Conservation (phyloP, 257 asterid genomes). For the Cynanchum wilfordii region DNA sequence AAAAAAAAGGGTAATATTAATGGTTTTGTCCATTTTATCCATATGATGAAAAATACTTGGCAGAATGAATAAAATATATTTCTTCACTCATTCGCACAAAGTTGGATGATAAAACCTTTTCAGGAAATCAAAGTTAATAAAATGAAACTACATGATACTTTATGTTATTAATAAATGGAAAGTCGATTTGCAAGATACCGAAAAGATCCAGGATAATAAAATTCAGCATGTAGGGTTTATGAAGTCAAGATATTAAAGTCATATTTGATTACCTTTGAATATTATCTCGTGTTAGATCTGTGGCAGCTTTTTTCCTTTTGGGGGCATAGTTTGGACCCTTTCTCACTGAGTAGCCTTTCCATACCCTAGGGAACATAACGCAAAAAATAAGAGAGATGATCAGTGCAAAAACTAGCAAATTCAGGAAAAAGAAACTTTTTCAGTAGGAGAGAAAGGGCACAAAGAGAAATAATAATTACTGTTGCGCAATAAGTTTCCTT, state of each 20-base stretch:
- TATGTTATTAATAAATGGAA: background rate
- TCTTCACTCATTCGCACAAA: background rate
- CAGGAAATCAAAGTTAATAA: background rate
- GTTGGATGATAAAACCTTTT: background rate
- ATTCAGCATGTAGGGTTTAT: background rate
- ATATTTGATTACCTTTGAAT: constrained; percentile 52
- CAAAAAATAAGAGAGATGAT: constrained; percentile 14
- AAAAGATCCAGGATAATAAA: background rate
- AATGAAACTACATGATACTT: background rate
- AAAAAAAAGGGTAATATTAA: background rate
- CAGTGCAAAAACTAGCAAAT: background rate
- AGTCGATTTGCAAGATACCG: background rate
- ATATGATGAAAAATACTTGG: background rate
- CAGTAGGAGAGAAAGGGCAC: background rate
- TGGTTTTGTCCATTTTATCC: background rate
- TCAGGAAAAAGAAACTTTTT: background rate
- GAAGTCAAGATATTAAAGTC: background rate
- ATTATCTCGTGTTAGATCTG: constrained; percentile 89
- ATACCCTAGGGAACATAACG: constrained; percentile 41
- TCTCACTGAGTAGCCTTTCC: constrained; percentile 81
- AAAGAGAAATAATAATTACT: constrained; percentile 43
- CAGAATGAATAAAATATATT: background rate
- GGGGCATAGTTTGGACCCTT: constrained; percentile 95
- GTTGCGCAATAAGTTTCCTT: constrained; percentile 70
- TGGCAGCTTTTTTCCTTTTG: constrained; percentile 80